Evolutionary conservation across 2,329 filamentous ascomycete genomes (phyloP), one percentile per base, ranked within the genome.

Genomic region (Penicillium fuscoglaucum): DNA sequence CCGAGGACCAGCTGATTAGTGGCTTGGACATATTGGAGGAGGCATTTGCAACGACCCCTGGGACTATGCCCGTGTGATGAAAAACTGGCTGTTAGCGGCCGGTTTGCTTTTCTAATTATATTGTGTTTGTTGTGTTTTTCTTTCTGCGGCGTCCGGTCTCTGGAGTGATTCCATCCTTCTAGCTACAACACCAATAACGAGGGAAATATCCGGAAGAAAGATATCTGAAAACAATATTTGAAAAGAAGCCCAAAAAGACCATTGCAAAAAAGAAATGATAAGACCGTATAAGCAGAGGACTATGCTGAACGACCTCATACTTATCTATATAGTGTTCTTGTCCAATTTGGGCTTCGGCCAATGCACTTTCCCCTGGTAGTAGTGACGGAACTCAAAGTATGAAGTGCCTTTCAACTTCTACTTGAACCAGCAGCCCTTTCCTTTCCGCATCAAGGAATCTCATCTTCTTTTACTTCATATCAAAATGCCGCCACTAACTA

Each of bases 11-110:
- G 70, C 68, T 85, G 45, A 72, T 80, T 19, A 72, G 79, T 40
- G 85, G 84, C 0, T 64, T 88, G 57, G 64, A 57, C 2, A 82
- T 88, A 46, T 74, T 88, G 59, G 85, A 88, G 64, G 73, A 82
- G 65, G 83, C 84, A 0, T 82, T 87, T 61, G 61, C 55, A 5
- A 28, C 29, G 7, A 54, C 49, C 17, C 33, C 55, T 9, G 55
- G 55, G 5, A 57, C 55, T 17, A 21, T 53, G 35, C 41, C 41
- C 9, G 5, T 17, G 17, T 45, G 24, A 39, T 24, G 2, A 17
- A 26, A 8, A 4, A 15, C 6, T 43, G 7, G 0, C 10, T 9
- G 3, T 19, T 40, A 21, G n/a, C 7, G 7, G 15, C 8, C 6
- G n/a, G 8, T 12, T 19, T 10, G 12, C 1, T 6, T 41, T 26